Evolutionary conservation across 495 filamentous ascomycete species (phyloP).

Genomic region (Xylaria bambusicola): DNA sequence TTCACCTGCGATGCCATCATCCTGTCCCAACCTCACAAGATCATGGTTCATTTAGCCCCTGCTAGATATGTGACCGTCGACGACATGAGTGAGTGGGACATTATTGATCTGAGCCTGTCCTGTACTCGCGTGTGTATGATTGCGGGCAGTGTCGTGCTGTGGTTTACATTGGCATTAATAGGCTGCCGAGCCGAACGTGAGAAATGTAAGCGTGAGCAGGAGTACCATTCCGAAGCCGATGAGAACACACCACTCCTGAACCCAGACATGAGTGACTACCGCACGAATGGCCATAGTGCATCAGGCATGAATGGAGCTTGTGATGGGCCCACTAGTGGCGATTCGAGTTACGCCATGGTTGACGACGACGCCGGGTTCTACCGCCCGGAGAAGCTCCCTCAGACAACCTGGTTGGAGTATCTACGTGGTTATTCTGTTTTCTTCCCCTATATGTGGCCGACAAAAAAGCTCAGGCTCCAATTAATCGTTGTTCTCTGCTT

Average conservation of each 20-base stretch:
- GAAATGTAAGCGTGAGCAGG: conserved; percentile 42
- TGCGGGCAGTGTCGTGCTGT: conserved; percentile 44
- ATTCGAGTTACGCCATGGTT: conserved; percentile 36
- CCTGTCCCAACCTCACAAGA: conserved; percentile 60
- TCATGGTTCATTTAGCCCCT: conserved; percentile 31
- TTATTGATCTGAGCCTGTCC: conserved; percentile 51
- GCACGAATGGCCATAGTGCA: conserved; percentile 31
- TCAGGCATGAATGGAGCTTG: conserved; percentile 28
- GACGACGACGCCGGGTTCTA: conserved; percentile 55
- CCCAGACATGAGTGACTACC: conserved; percentile 34
- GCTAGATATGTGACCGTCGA: conserved; percentile 23
- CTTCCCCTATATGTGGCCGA: conserved; percentile 89
- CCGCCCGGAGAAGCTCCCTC: conserved; percentile 47
- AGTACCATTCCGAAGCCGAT: conserved; percentile 45
- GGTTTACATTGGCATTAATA: conserved; percentile 32
- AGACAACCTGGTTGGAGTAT: conserved; percentile 78
- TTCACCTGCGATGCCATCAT: conserved; percentile 63
- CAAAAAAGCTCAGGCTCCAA: conserved; percentile 69
- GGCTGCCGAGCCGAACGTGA: conserved; percentile 35
- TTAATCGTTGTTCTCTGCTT: conserved; percentile 79
- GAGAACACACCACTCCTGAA: conserved; percentile 55
- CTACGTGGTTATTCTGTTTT: conserved; percentile 83
- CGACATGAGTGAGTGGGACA: conserved; percentile 46
- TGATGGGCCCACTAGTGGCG: conserved; percentile 32
- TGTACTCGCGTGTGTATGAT: conserved; percentile 45